Evolutionary conservation across 345 rosid species (phyloP).

Genomic region (Durio zibethinus): DNA sequence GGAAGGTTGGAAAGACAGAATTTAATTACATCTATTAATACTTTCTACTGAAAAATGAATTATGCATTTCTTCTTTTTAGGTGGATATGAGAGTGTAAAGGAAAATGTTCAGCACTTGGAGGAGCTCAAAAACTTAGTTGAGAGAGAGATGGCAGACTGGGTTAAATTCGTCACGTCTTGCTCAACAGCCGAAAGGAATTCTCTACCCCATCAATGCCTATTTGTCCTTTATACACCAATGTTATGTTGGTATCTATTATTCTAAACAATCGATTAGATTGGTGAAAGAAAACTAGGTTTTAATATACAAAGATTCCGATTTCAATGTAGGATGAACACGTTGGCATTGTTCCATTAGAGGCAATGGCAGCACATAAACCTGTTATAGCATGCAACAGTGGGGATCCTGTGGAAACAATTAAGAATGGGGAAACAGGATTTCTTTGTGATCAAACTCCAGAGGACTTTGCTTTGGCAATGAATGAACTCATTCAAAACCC

Average conservation of each 20-base stretch:
- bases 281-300: background rate
- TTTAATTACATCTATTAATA: background rate
- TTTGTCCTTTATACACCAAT: conserved; percentile 83
- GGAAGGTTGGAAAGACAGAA: background rate
- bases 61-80: conserved; percentile 30
- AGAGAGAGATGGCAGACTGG: conserved; percentile 47
- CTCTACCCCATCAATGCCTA: conserved; percentile 69
- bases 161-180: conserved; percentile 75
- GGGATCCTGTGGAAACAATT: conserved; percentile 81
- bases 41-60: background rate
- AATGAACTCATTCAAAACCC: conserved; percentile 59
- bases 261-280: background rate
- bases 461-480: conserved; percentile 67
- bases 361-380: conserved; percentile 96
- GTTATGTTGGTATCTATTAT: conserved; percentile 31
- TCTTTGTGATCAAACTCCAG: conserved; percentile 66
- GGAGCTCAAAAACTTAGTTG: conserved; percentile 65
- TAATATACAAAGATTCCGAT: background rate
- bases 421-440: conserved; percentile 73
- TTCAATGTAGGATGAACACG: conserved; percentile 74
- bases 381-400: conserved; percentile 88
- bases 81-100: conserved; percentile 71
- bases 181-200: conserved; percentile 80
- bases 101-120: conserved; percentile 85
- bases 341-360: conserved; percentile 93